phyloP scores from a whole-genome alignment of 2,329 filamentous ascomycete species.

The Leptoxyphium fumago region DNA sequence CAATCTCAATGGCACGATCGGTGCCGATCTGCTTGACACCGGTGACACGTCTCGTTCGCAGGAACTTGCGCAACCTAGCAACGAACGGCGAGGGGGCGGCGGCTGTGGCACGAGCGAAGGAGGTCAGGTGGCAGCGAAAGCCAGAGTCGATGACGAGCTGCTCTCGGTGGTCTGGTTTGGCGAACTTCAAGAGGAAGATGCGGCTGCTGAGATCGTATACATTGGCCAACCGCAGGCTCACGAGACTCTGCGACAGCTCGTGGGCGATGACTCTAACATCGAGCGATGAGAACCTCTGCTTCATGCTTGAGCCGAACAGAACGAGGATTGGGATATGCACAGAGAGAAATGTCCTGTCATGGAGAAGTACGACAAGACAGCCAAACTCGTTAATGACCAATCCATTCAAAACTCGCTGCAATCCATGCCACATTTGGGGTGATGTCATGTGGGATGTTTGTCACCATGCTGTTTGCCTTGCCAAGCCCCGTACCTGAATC shows the following conservation, averaged over 20 bases:
- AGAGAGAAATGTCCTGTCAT: too few species aligned
- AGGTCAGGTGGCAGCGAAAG: slow-evolving; percentile 88
- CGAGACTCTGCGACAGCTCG: slow-evolving; percentile 67
- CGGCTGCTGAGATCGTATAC: slow-evolving; percentile 93
- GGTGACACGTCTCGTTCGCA: slow-evolving; percentile 77
- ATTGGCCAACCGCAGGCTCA: slow-evolving; percentile 71
- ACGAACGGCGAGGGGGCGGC: slow-evolving; percentile 77
- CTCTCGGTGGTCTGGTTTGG: slow-evolving; percentile 75
- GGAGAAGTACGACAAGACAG: too few species aligned
- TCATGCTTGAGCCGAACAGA: slow-evolving; percentile 36
- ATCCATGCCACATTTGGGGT: too few species aligned
- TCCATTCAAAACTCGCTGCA: too few species aligned
- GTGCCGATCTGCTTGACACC: slow-evolving; percentile 75
- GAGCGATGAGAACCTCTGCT: slow-evolving; percentile 66
- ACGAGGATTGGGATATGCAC: too few species aligned
- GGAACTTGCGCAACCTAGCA: slow-evolving; percentile 65
- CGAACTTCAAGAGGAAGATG: slow-evolving; percentile 90
- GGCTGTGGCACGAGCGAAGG: slow-evolving; percentile 76
- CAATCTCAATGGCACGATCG: slow-evolving; percentile 80
- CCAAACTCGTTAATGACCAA: too few species aligned
- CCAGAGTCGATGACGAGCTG: slow-evolving; percentile 89
- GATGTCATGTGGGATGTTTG: too few species aligned
- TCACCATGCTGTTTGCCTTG: too few species aligned
- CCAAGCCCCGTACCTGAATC: too few species aligned
- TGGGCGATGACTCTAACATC: slow-evolving; percentile 83